A percentile compares a stretch with the other conserved stretches of the same genome.
Evolutionary conservation across 768 basidiomycete species (phyloP).

Genomic region (Termitomyces sp.): DNA sequence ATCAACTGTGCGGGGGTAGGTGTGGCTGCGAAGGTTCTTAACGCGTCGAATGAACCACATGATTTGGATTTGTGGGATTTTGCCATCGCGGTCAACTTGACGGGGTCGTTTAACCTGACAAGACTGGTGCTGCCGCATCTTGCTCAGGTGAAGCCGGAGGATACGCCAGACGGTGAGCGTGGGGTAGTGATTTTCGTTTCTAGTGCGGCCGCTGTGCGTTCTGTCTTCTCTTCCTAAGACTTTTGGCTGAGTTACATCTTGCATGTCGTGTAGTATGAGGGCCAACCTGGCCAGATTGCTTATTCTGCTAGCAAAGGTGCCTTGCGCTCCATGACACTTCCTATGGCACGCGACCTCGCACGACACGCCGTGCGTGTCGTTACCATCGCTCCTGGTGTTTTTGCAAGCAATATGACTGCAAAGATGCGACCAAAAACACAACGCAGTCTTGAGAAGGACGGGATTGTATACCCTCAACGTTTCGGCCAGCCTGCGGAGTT

Average conservation of each 20-base stretch:
- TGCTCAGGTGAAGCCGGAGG: constrained; percentile 43
- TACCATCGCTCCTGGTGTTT: constrained; percentile 54
- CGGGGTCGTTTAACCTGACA: constrained; percentile 58
- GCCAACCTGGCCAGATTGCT: constrained; percentile 54
- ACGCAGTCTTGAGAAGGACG: constrained; percentile 28
- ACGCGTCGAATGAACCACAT: constrained; percentile 42
- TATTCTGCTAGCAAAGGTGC: constrained; percentile 60
- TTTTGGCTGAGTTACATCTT: background rate
- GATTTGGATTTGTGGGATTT: constrained; percentile 50
- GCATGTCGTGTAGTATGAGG: constrained; percentile 40
- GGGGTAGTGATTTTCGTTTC: background rate
- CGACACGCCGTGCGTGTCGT: constrained; percentile 52
- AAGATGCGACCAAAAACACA: background rate
- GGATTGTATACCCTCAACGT: constrained; percentile 42
- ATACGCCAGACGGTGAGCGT: constrained; percentile 6
- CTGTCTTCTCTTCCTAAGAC: background rate
- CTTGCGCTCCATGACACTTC: constrained; percentile 54
- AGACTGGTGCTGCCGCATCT: constrained; percentile 48
- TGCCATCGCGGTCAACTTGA: constrained; percentile 50
- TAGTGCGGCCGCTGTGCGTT: background rate
- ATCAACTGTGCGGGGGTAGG: too few relatives aligned
- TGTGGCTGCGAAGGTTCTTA: constrained; percentile 41
- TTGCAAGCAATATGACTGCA: constrained; percentile 26
- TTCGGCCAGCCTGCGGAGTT: constrained; percentile 51
- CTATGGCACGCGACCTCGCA: constrained; percentile 57